Evolutionary conservation across 306 rosid species (phyloP).

Genomic region (Pueraria montana): DNA sequence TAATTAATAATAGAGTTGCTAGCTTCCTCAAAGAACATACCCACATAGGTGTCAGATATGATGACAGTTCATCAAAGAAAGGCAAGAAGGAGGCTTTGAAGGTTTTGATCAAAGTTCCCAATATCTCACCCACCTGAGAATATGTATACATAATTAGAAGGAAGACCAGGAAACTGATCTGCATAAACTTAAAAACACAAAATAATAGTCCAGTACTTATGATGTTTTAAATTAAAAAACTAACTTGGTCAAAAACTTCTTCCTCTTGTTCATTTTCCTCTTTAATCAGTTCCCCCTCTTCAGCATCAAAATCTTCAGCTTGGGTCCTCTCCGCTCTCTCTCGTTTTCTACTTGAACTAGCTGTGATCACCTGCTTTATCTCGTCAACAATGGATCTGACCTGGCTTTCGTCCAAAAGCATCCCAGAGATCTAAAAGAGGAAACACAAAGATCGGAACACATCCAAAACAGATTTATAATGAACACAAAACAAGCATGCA

Average conservation of each 20-base stretch:
- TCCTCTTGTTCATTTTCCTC: constrained; percentile 99
- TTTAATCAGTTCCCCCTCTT: constrained; percentile 87
- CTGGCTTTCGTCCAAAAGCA: constrained; percentile 90
- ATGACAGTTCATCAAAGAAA: constrained; percentile 89
- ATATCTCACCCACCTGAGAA: constrained; percentile 92
- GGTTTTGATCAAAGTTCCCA: constrained; percentile 98
- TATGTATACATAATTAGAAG: constrained; percentile 39
- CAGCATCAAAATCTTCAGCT: constrained; percentile 99
- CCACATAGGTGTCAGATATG: constrained; percentile 99
- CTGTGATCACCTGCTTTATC: constrained; percentile 93
- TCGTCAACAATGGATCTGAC: constrained; percentile 88
- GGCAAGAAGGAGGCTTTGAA: constrained; percentile 96
- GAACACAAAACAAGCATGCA: neutral
- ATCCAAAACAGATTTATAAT: constrained; percentile 21
- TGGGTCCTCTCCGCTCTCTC: constrained; percentile 90
- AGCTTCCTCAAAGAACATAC: constrained; percentile 64
- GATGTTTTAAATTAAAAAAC: constrained; percentile 37
- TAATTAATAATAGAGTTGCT: constrained; percentile 16
- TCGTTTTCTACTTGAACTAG: constrained; percentile 89
- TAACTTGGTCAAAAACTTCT: constrained; percentile 99
- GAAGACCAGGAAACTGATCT: constrained; percentile 18
- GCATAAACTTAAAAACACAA: constrained; percentile 4
- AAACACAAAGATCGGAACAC: constrained; percentile 32
- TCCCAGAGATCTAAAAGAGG: constrained; percentile 76
- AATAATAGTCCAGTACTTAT: neutral